Base-by-base conservation (phyloP, 73 alveolate genomes). In the Strombidium stylifer region DNA sequence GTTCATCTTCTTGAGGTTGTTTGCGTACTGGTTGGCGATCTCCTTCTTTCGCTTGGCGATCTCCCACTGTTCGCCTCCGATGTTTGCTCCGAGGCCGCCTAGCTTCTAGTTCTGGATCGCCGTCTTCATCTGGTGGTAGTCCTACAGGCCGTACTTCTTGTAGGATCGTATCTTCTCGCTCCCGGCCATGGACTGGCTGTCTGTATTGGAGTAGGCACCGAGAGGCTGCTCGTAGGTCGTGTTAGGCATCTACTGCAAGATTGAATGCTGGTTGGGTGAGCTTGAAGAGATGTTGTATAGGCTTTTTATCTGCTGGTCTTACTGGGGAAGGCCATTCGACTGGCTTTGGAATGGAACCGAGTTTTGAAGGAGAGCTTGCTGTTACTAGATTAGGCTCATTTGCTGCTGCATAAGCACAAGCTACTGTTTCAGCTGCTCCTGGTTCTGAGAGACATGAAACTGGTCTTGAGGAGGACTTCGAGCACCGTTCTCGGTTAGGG, bases 71-170 rank as follows among this genome's bases (percentile, higher is more conserved):
- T 93, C 94, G 3, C 97, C 89, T 21, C 97, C 96, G 15, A 87
- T 76, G 75, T 93, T 93, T 5, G 99, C 97, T 4, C 99, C 99
- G 25, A 93, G 80, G 3, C 97, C 97, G 27, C 99, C 99, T 72
- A 90, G 62, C 47, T 81, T 92, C 12, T 76, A 59, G 12, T 5
- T 28, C 35, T 66, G 41, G 11, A 83, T 85, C 15, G 88, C 81
- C 60, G 84, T 48, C 56, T 89, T 66, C 81, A 79, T 75, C 65
- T 79, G 86, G 68, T 93, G 89, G 64, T 84, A 93, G 58, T 93
- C 99, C 69, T 90, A 83, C 46, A 87, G 65, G n/a, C 97, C 70
- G 58, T 93, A 89, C 1, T 97, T 97, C 64, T 87, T 82, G 74
- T 83, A 93, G n/a, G n/a, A 20, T 50, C 28, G 31, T 5, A 16